Conservation (phyloP, 2,329 filamentous ascomycete genomes). For the Westerdykella aurantiaca region DNA sequence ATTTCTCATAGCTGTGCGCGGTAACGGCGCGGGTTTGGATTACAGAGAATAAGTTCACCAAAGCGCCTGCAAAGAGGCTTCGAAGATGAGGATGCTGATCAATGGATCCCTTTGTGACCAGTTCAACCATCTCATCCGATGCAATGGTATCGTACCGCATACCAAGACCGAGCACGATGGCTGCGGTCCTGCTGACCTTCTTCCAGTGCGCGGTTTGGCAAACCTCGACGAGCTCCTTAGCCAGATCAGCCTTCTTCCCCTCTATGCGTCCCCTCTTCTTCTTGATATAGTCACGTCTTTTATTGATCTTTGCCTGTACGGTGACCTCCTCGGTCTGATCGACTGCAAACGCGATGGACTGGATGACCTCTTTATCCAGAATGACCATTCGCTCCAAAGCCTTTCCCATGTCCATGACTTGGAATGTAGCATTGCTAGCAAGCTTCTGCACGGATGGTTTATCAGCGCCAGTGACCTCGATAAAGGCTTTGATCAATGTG, state of each 20-base stretch:
- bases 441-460: slow-evolving; percentile 92
- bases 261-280: slow-evolving; percentile 74
- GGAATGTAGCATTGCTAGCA: slow-evolving; percentile 72
- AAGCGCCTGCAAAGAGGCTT: slow-evolving; percentile 71
- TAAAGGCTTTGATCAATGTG: slow-evolving; percentile 81
- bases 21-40: slow-evolving; percentile 83
- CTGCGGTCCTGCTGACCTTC: slow-evolving; percentile 80
- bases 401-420: slow-evolving; percentile 87
- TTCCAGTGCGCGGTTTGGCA: slow-evolving; percentile 90
- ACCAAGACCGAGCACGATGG: slow-evolving; percentile 85
- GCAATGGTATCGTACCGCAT: slow-evolving; percentile 88
- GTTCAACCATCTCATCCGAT: slow-evolving; percentile 71
- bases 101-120: slow-evolving; percentile 76
- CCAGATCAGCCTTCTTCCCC: slow-evolving; percentile 71
- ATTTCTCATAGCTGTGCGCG: slow-evolving; percentile 80
- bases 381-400: slow-evolving; percentile 81
- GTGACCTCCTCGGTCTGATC: slow-evolving; percentile 45
- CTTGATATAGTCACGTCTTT: slow-evolving; percentile 67
- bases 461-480: slow-evolving; percentile 82
- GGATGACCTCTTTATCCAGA: slow-evolving; percentile 63
- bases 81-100: slow-evolving; percentile 86
- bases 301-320: slow-evolving; percentile 55
- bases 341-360: slow-evolving; percentile 51
- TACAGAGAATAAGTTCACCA: slow-evolving; percentile 71
- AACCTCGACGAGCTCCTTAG: slow-evolving; percentile 71